Conservation (phyloP, 106 monocot genomes). For the Acanthochlamys bracteata region DNA sequence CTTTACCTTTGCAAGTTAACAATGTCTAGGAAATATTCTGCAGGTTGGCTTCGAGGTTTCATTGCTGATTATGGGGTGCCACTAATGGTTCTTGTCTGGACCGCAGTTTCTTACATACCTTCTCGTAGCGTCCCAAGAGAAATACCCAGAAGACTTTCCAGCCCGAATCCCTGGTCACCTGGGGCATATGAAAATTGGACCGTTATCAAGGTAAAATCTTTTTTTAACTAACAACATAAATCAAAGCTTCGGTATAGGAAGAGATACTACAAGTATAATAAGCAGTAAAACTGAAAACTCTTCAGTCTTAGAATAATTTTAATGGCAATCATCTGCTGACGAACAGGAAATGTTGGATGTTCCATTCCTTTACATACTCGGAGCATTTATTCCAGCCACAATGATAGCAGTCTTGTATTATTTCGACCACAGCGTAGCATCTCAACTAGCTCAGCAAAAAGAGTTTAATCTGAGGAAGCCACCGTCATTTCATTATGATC, state of each 20-base stretch:
- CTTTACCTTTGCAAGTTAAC: not conserved
- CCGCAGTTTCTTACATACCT: slow-evolving; percentile 62
- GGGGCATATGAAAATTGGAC: slow-evolving; percentile 76
- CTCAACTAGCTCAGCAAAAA: slow-evolving; percentile 79
- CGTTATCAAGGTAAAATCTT: slow-evolving; percentile 44
- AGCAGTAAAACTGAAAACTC: too few relatives aligned
- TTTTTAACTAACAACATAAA: too few relatives aligned
- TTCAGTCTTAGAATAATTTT: not conserved
- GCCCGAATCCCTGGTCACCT: slow-evolving; percentile 76
- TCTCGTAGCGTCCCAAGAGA: slow-evolving; percentile 44
- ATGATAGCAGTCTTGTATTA: slow-evolving; percentile 87
- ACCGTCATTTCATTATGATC: slow-evolving; percentile 79
- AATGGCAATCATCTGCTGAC: not conserved
- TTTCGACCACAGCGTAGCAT: slow-evolving; percentile 86
- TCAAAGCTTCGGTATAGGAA: not conserved
- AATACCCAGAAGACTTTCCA: slow-evolving; percentile 72
- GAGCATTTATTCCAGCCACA: slow-evolving; percentile 83
- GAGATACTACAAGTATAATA: too few relatives aligned
- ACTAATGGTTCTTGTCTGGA: slow-evolving; percentile 80
- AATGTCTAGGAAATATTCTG: not conserved
- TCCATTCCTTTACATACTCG: slow-evolving; percentile 71
- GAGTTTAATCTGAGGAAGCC: slow-evolving; percentile 88
- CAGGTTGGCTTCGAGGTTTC: slow-evolving; percentile 63
- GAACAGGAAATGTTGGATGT: slow-evolving; percentile 70
- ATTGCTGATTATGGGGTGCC: slow-evolving; percentile 83